phyloP scores from a whole-genome alignment of 306 rosid genomes.

The barrel medic (Medicago truncatula) region DNA sequence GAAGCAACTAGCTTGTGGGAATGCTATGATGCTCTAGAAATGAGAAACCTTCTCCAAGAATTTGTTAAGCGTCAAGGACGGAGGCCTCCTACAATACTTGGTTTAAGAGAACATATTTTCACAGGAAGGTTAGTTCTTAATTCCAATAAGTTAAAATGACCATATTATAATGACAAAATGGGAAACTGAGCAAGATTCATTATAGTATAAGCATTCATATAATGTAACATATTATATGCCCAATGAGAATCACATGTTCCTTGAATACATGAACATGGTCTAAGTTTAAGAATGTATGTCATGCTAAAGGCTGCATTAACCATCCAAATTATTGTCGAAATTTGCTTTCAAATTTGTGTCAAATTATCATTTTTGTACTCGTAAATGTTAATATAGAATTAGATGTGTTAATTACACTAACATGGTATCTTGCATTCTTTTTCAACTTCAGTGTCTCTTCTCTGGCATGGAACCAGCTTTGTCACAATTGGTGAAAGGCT shows the following conservation, averaged over 20 bases:
- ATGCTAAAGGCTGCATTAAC: not conserved
- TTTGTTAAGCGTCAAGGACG: slow-evolving; percentile 70
- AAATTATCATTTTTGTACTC: not conserved
- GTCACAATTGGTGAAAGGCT: slow-evolving; percentile 98
- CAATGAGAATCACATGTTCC: slow-evolving; percentile 30
- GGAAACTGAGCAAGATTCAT: slow-evolving; percentile 22
- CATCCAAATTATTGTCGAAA: too few species aligned
- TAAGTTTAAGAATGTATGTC: slow-evolving; percentile 4
- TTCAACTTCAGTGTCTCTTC: slow-evolving; percentile 87
- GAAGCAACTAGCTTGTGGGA: too few species aligned
- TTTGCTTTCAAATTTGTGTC: too few species aligned
- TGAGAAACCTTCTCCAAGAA: slow-evolving; percentile 96
- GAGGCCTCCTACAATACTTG: slow-evolving; percentile 85
- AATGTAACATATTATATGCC: not conserved
- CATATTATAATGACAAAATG: not conserved
- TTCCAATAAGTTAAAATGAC: slow-evolving; percentile 15
- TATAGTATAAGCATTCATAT: not conserved
- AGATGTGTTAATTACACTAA: slow-evolving; percentile 31
- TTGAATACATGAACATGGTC: slow-evolving; percentile 6
- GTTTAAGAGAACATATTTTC: slow-evolving; percentile 93
- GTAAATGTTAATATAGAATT: slow-evolving; percentile 17
- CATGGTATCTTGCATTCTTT: slow-evolving; percentile 30
- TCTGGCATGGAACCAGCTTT: slow-evolving; percentile 91
- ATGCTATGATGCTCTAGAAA: slow-evolving; percentile 60
- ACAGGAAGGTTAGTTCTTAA: slow-evolving; percentile 81